A percentile compares a stretch with the other conserved stretches of the same genome.
These are phyloP conservation scores for Penicillium sp. DNA, from an alignment of 2,329 filamentous ascomycete genomes.

Conservation along the genomic window DNA sequence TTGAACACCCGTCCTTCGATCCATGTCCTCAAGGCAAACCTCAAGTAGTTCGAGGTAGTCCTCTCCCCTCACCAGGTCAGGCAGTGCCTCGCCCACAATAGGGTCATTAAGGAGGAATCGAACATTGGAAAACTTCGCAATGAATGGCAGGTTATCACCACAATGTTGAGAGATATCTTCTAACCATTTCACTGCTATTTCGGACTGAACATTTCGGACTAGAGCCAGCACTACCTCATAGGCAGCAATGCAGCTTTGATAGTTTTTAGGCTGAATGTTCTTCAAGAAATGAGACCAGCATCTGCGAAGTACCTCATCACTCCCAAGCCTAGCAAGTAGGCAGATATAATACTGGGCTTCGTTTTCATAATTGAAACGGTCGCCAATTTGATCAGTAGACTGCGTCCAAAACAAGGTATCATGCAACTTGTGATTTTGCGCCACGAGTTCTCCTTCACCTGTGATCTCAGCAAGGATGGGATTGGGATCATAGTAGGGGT, in stretches of 20 bases:
- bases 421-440: conserved; percentile 14
- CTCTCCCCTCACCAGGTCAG: conserved; percentile 21
- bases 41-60: conserved; percentile 27
- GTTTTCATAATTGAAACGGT: not conserved
- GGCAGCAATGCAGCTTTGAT: conserved; percentile 10
- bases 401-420: conserved; percentile 17
- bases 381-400: not conserved
- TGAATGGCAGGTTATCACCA: conserved; percentile 22
- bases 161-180: conserved; percentile 23
- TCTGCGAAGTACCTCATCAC: conserved; percentile 16
- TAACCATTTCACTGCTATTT: conserved; percentile 25
- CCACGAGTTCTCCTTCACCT: conserved; percentile 13
- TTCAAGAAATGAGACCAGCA: conserved; percentile 22
- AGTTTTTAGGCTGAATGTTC: conserved; percentile 1
- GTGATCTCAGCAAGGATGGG: conserved; percentile 24
- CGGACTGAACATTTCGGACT: conserved; percentile 20
- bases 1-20: conserved; percentile 30
- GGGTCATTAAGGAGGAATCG: conserved; percentile 21
- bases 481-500: conserved; percentile 17
- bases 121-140: conserved; percentile 22
- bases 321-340: conserved; percentile 28
- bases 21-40: conserved; percentile 26
- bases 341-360: conserved; percentile 18
- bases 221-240: conserved; percentile 28
- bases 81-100: conserved; percentile 19